Conservation (phyloP, 2,329 filamentous ascomycete genomes). For the Colletotrichum cereale region DNA sequence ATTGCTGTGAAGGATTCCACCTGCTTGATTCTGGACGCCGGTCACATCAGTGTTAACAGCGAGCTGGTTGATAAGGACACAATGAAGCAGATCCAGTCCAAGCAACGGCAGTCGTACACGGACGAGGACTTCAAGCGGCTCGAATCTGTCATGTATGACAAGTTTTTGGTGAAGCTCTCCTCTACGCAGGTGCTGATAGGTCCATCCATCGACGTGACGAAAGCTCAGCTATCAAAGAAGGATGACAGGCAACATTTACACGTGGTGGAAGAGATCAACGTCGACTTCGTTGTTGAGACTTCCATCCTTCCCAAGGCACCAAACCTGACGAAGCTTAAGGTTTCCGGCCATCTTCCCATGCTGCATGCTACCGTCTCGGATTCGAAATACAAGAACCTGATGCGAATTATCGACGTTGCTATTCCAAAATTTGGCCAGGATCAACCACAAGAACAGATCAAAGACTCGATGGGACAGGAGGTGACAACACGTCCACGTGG, state of each 20-base stretch:
- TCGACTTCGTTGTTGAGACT: constrained; percentile 95
- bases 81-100: constrained; percentile 88
- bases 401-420: constrained; percentile 95
- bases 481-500: constrained; percentile 56
- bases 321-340: constrained; percentile 89
- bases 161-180: constrained; percentile 91
- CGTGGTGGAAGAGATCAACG: constrained; percentile 95
- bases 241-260: constrained; percentile 81
- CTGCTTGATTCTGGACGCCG: constrained; percentile 94
- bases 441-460: constrained; percentile 24
- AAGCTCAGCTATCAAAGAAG: constrained; percentile 79
- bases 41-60: constrained; percentile 94
- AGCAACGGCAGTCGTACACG: constrained; percentile 88
- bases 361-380: constrained; percentile 94
- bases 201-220: constrained; percentile 90
- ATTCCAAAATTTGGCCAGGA: constrained; percentile 81
- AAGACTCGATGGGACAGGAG: constrained; percentile 45
- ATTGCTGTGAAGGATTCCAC: constrained; percentile 85
- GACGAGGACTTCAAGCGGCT: constrained; percentile 90
- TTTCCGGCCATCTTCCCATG: constrained; percentile 92
- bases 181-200: constrained; percentile 97
- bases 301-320: constrained; percentile 97
- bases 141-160: constrained; percentile 97
- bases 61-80: constrained; percentile 94
- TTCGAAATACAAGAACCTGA: constrained; percentile 94